These are phyloP conservation scores for Pseudogymnoascus sp. DNA, from an alignment of 2,329 filamentous ascomycete species.

Conservation along the genomic window DNA sequence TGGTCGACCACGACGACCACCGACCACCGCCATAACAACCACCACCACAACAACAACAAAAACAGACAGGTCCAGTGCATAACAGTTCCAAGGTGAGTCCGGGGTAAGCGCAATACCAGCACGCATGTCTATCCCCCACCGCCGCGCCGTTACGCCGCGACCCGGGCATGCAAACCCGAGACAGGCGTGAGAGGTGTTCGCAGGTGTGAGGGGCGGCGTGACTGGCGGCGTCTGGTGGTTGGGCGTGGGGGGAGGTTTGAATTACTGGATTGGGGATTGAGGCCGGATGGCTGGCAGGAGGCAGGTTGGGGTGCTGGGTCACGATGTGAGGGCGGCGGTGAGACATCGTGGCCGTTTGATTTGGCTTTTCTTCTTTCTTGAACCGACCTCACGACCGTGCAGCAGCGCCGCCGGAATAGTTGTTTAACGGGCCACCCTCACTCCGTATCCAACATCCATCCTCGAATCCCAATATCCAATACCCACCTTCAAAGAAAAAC, in stretches of 20 bases:
- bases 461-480: background rate
- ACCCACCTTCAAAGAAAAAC: background rate
- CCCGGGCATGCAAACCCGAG: background rate
- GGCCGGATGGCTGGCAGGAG: background rate
- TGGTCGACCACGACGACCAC: background rate
- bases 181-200: background rate
- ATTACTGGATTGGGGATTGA: background rate
- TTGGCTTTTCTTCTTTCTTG: background rate
- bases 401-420: background rate
- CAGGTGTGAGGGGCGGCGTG: background rate
- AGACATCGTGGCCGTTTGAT: background rate
- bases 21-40: background rate
- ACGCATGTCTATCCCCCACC: background rate
- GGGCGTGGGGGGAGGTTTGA: background rate
- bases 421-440: background rate
- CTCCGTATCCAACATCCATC: background rate
- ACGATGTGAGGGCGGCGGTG: background rate
- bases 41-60: background rate
- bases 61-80: background rate
- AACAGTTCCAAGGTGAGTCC: background rate
- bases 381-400: background rate
- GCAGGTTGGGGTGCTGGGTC: background rate
- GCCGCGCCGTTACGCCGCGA: background rate
- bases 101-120: background rate
- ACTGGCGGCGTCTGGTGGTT: background rate